Conservation (phyloP, 1,284 basidiomycete species). For the Flammula alnicola region DNA sequence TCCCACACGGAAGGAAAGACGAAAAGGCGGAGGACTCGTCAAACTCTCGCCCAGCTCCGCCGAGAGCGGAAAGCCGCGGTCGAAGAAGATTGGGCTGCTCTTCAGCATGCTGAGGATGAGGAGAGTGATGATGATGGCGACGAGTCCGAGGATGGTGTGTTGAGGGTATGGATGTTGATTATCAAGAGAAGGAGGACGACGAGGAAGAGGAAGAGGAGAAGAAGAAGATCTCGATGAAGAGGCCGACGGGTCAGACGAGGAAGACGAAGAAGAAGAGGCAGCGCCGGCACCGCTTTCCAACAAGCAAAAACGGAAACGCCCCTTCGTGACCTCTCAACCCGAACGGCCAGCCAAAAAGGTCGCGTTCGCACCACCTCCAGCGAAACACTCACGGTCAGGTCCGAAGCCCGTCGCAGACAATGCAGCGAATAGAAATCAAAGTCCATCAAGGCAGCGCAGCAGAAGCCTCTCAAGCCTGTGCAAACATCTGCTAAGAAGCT, state of each 20-base stretch:
- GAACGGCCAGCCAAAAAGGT: slow-evolving; percentile 56
- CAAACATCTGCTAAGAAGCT: slow-evolving; percentile 12
- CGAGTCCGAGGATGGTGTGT: slow-evolving; percentile 31
- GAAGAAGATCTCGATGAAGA: slow-evolving; percentile 28
- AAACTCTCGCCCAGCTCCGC: slow-evolving; percentile 54
- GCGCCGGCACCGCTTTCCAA: slow-evolving; percentile 33
- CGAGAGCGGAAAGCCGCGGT: slow-evolving; percentile 60
- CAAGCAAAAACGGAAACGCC: slow-evolving; percentile 58
- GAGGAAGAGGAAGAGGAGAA: slow-evolving; percentile 29
- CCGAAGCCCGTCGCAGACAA: slow-evolving; percentile 3
- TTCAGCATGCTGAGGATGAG: slow-evolving; percentile 32
- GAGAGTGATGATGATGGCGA: slow-evolving; percentile 32
- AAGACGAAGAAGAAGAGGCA: slow-evolving; percentile 33
- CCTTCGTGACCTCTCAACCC: slow-evolving; percentile 28
- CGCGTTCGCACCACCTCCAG: slow-evolving; percentile 29
- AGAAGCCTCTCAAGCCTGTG: slow-evolving; percentile 18
- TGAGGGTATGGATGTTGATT: slow-evolving; percentile 38
- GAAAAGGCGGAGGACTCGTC: slow-evolving; percentile 64
- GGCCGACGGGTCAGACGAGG: slow-evolving; percentile 38
- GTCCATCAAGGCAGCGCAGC: slow-evolving; percentile 5
- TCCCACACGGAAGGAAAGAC: slow-evolving; percentile 63
- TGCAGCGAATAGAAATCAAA: slow-evolving; percentile 2
- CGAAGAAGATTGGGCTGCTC: slow-evolving; percentile 56
- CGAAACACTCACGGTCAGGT: slow-evolving; percentile 12
- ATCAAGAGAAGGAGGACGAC: slow-evolving; percentile 34